Base-by-base conservation (phyloP, 441 rosid species). In the Cnidoscolus chayamansa region DNA sequence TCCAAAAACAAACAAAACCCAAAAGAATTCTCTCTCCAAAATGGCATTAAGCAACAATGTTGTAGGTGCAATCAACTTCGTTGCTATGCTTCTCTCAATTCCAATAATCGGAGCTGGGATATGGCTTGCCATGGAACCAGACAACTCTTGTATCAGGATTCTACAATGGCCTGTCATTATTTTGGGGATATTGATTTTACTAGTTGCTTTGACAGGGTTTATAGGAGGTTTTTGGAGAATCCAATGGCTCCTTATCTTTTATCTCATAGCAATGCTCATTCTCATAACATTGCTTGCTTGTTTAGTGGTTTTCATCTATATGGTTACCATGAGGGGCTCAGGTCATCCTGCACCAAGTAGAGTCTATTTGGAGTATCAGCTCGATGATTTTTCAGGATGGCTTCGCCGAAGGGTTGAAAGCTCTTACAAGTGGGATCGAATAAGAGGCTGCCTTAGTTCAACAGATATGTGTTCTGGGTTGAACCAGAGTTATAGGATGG, bases 21-120 rank as follows among this genome's bases (percentile, higher is more conserved):
- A 3, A 13, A 37, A 47, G 25, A 10, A 54, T 51, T 13, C 57
- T 55, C 54, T 17, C 48, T 11, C 31, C 45, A 61, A 62, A 8
- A 94, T 94, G 98, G 92, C 96, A n/a, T 72, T 94, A 9, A 94
- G 94, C 90, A 90, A 83, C 81, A 92, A 90, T 67, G 89, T 90
- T 43, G 90, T 92, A 10, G 97, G 97, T 32, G 91, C 90, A 64
- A 87, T 90, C 62, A 94, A 92, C 94, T 87, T 94, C 57, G 87
- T 90, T 10, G 84, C 94, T 8, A 82, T 89, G 81, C 90, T 94
- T 19, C 92, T 94, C 25, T 90, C 97, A 0, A 82, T 92, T n/a
- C 99, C 96, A 1, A 57, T 92, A 63, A 89, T 92, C 47, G 97
- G 92, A 0, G 85, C 90, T 4, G 97, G 96, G 72, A 89, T 94